Evolutionary conservation across 306 rosid species (phyloP).

Genomic region (Rosa chinensis): DNA sequence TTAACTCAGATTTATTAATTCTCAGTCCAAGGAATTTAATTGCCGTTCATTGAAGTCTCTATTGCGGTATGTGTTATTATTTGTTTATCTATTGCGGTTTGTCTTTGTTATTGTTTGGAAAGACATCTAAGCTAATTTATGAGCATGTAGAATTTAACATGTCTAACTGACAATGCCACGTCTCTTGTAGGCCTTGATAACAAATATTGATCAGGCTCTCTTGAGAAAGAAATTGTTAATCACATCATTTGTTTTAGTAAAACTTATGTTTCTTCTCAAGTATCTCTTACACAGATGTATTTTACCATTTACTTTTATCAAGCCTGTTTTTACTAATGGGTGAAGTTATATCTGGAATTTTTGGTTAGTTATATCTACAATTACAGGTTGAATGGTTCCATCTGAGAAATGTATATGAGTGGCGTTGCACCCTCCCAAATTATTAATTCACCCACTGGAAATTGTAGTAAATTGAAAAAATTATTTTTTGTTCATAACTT

Average conservation of each 20-base stretch:
- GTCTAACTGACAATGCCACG: slow-evolving; percentile 7
- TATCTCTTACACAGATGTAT: not conserved
- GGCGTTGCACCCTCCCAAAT: not conserved
- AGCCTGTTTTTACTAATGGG: not conserved
- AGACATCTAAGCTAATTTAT: not conserved
- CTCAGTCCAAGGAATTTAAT: slow-evolving; percentile 16
- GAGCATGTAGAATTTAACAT: not conserved
- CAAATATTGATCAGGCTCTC: slow-evolving; percentile 74
- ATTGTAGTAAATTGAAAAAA: not conserved
- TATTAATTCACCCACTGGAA: not conserved
- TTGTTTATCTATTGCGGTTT: not conserved
- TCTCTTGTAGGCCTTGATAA: slow-evolving; percentile 62
- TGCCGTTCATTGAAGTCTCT: not conserved
- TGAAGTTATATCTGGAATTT: not conserved
- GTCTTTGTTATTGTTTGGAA: not conserved
- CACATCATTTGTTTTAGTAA: slow-evolving; percentile 17
- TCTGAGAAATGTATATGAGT: not conserved
- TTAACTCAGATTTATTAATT: slow-evolving; percentile 9
- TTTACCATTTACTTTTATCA: not conserved
- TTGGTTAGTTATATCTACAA: not conserved
- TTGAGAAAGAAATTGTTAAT: slow-evolving; percentile 87
- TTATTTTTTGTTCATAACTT: not conserved
- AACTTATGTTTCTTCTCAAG: not conserved
- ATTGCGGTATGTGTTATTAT: not conserved
- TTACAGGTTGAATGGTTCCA: not conserved